phyloP scores from a whole-genome alignment of 768 basidiomycete genomes.

The Amanita polypyramis region DNA sequence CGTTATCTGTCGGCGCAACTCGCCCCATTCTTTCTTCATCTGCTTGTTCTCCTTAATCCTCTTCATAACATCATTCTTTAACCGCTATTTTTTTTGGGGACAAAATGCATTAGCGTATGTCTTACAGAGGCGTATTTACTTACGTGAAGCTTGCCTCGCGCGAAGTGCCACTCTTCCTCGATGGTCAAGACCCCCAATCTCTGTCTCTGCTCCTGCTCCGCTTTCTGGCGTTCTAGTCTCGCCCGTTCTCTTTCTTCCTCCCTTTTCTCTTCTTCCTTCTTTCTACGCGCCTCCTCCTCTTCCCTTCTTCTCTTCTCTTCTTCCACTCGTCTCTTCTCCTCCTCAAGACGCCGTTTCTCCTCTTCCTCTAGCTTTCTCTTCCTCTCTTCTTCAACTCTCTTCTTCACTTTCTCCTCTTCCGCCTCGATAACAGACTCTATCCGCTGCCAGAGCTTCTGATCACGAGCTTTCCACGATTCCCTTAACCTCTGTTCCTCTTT shows the following conservation, averaged over 20 bases:
- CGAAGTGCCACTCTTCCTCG: conserved; percentile 55
- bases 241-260: conserved; percentile 24
- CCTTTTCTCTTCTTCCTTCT: conserved; percentile 24
- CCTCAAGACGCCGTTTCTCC: conserved; percentile 32
- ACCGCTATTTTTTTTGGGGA: conserved; percentile 30
- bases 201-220: conserved; percentile 28
- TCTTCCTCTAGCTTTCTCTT: conserved; percentile 39
- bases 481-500: conserved; percentile 34
- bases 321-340: conserved; percentile 33
- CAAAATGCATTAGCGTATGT: conserved; percentile 6
- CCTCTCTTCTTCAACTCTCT: conserved; percentile 45
- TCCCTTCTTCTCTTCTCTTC: conserved; percentile 32
- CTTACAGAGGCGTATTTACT: conserved; percentile 9
- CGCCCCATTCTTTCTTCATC: conserved; percentile 53
- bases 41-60: conserved; percentile 48
- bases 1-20: conserved; percentile 66
- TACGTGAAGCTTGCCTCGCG: conserved; percentile 46
- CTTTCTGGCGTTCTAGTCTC: conserved; percentile 24
- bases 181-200: conserved; percentile 41
- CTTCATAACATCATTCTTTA: conserved; percentile 58
- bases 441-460: conserved; percentile 41
- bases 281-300: conserved; percentile 31
- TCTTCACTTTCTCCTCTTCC: conserved; percentile 51
- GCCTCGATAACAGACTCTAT: conserved; percentile 52
- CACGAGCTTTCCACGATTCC: conserved; percentile 40